Percentiles rank a stretch among this genome's conserved stretches.
Conservation (phyloP, 2,329 filamentous ascomycete species). For the Botrytis pseudocinerea region DNA sequence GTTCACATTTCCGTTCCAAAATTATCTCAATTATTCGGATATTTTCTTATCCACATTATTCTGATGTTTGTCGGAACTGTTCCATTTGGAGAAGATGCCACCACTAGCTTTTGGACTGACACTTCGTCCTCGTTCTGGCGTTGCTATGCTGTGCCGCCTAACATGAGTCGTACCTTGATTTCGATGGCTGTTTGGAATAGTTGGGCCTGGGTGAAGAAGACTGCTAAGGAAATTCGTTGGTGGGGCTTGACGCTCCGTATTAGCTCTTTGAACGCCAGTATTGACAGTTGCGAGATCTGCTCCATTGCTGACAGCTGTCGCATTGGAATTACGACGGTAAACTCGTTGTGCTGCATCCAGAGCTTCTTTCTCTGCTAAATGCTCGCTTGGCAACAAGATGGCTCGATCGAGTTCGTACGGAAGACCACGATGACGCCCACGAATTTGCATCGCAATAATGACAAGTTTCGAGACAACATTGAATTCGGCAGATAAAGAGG, state of each 20-base stretch:
- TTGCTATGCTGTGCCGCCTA: conserved; percentile 22
- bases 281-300: conserved; percentile 5
- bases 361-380: conserved; percentile 60
- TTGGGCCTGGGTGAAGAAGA: conserved; percentile 40
- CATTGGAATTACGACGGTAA: conserved; percentile 28
- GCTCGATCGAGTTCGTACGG: conserved; percentile 70
- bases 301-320: conserved; percentile 21
- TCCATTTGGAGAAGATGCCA: conserved; percentile 20
- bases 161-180: conserved; percentile 9
- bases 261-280: conserved; percentile 24
- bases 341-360: conserved; percentile 43
- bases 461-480: conserved; percentile 62
- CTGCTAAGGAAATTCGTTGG: conserved; percentile 35
- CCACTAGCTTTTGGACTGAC: conserved; percentile 16
- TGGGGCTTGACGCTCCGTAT: conserved; percentile 23
- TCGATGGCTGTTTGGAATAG: conserved; percentile 37
- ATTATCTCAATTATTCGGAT: neutral
- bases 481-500: conserved; percentile 83
- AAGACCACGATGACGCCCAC: conserved; percentile 67
- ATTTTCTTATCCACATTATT: conserved; percentile 11
- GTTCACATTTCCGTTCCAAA: neutral
- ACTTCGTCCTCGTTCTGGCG: conserved; percentile 12
- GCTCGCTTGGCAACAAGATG: conserved; percentile 66
- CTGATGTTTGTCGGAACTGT: conserved; percentile 7
- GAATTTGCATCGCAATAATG: conserved; percentile 68